A percentile compares a stretch with the other conserved stretches of the same genome.
phyloP scores from a whole-genome alignment of 257 asterid species.

The Phtheirospermum japonicum region DNA sequence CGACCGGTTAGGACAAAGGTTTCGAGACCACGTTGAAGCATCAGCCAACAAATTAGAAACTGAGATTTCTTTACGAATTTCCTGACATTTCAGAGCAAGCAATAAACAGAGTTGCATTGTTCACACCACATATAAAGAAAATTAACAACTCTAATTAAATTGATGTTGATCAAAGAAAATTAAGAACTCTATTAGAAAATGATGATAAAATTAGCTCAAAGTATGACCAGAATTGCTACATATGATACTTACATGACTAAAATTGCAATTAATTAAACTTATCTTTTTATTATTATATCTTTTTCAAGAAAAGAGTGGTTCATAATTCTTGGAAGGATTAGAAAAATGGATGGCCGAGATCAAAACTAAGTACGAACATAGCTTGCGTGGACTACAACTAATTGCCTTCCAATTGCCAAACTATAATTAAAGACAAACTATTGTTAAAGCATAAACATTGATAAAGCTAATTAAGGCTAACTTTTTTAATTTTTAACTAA shows the following conservation, averaged over 20 bases:
- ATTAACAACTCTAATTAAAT: no score
- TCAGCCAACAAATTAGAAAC: slow-evolving; percentile 33
- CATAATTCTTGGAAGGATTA: neutral
- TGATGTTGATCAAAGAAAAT: no score
- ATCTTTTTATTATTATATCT: neutral
- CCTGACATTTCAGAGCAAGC: slow-evolving; percentile 42
- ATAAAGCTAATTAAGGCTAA: slow-evolving; percentile 22
- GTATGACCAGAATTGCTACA: no score
- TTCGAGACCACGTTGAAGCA: slow-evolving; percentile 38
- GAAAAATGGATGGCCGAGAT: slow-evolving; percentile 12
- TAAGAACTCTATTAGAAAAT: no score
- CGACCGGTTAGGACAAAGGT: slow-evolving; percentile 35
- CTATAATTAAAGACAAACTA: no score
- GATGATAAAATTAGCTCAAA: neutral
- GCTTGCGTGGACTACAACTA: no score
- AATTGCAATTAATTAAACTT: neutral
- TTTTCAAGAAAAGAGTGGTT: slow-evolving; percentile 16
- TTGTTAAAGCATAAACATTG: slow-evolving; percentile 36
- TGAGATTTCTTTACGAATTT: slow-evolving; percentile 34
- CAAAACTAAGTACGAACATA: neutral
- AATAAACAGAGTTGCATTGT: neutral
- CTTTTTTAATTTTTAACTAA: slow-evolving; percentile 21
- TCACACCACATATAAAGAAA: no score
- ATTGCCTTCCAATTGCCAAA: no score
- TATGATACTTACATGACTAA: neutral